A percentile compares a stretch with the other conserved stretches of the same genome.
Evolutionary conservation across 2,329 filamentous ascomycete species (phyloP).

Genomic region (Claviceps purpurea): DNA sequence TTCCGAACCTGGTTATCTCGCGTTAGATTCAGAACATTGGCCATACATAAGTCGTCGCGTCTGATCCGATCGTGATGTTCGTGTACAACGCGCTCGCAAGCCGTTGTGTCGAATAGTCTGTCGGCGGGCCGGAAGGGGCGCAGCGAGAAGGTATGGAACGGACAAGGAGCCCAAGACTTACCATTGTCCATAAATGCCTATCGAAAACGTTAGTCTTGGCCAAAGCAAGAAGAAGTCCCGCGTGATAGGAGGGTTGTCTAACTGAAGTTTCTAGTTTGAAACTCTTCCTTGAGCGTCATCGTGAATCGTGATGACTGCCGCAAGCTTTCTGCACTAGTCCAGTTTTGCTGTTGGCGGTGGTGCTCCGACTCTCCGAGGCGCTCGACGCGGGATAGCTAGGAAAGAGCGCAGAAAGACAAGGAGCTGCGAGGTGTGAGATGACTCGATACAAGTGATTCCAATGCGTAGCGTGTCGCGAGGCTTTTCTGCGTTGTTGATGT

Average conservation of each 20-base stretch:
- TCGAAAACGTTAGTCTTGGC: slow-evolving; percentile 1
- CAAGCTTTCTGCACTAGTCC: slow-evolving; percentile 1
- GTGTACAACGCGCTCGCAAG: neutral
- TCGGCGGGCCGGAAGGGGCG: neutral
- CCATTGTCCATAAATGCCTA: slow-evolving; percentile 68
- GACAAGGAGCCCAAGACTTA: slow-evolving; percentile 27
- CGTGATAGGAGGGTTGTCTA: slow-evolving; percentile 19
- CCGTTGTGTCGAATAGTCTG: neutral
- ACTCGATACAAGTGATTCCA: neutral
- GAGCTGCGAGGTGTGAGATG: neutral
- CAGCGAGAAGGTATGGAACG: neutral
- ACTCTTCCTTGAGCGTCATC: slow-evolving; percentile 61
- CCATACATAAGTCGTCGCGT: neutral
- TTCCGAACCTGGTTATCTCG: slow-evolving; percentile 44
- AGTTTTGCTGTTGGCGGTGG: neutral
- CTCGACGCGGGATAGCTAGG: neutral
- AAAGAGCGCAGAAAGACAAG: neutral
- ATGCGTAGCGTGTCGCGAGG: slow-evolving; percentile 3
- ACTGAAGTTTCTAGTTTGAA: slow-evolving; percentile 64
- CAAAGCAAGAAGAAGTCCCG: neutral
- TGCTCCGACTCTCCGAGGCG: neutral
- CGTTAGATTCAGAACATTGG: slow-evolving; percentile 1
- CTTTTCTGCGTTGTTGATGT: slow-evolving; percentile 10
- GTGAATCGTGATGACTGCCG: slow-evolving; percentile 38
- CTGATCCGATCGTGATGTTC: neutral